Percentiles rank a stretch among this genome's conserved stretches.
Conservation (phyloP, 805 yeast species). For the Metschnikowia gruessii region DNA sequence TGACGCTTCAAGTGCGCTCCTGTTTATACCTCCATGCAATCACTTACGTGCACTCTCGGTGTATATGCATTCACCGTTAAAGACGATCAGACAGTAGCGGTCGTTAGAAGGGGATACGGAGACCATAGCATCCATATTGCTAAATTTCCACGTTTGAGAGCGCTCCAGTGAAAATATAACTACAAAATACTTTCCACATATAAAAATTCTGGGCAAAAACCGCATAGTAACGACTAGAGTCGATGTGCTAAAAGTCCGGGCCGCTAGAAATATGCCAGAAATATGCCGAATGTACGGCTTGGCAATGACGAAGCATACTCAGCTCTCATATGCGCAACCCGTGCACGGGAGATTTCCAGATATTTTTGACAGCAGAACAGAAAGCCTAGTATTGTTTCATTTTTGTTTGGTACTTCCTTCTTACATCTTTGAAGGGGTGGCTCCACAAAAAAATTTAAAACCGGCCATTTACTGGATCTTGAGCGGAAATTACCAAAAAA, state of each 20-base stretch:
- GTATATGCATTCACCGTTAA: background rate
- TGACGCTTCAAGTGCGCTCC: constrained; percentile 1
- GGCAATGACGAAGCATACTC: background rate
- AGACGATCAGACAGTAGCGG: background rate
- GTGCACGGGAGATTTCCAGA: background rate
- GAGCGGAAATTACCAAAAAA: too few relatives aligned
- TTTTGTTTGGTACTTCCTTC: too few relatives aligned
- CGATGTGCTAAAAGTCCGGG: background rate
- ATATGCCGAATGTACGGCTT: background rate
- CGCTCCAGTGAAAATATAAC: too few relatives aligned
- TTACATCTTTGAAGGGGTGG: too few relatives aligned
- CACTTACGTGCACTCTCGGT: background rate
- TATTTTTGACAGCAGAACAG: background rate
- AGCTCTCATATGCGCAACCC: background rate
- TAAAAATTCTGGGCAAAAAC: too few relatives aligned
- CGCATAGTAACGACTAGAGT: too few relatives aligned
- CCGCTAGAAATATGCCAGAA: background rate
- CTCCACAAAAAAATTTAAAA: too few relatives aligned
- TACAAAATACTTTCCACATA: too few relatives aligned
- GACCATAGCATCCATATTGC: too few relatives aligned
- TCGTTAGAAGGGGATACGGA: background rate
- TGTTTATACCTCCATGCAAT: background rate
- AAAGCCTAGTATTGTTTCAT: too few relatives aligned
- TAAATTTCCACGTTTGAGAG: background rate
- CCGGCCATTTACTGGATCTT: too few relatives aligned